Base-by-base conservation (phyloP, 179 eudicot genomes). In the Gypsophila paniculata region DNA sequence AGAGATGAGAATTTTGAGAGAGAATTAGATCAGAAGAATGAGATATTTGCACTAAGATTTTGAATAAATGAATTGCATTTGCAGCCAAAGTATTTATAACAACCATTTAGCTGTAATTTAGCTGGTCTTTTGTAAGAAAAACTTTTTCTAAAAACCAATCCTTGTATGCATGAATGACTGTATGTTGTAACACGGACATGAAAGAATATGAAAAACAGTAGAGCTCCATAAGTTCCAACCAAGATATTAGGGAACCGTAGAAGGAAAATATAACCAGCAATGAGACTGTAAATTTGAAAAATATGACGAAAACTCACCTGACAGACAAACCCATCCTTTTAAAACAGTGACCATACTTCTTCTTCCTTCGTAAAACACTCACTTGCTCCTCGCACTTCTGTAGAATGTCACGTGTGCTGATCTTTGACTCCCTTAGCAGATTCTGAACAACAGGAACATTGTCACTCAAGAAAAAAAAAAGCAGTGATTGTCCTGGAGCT, bases 301-400 rank as follows among this genome's bases (percentile, higher is more conserved):
- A 58, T 71, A 57, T 32, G 26, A 21, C 63, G 61, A 51, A 42
- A 76, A 82, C 79, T 18, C 23, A 90, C 98, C 99, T 87, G 74
- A 69, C 77, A 46, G 91, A 86, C 71, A 92, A 65, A 77, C 60
- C 79, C 61, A 92, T 79, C 79, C 78, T 87, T 80, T 82, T 92
- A 79, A 95, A 93, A 62, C 79, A 74, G 61, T 72, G 76, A 12
- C 91, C 91, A 79, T 78, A 73, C 55, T 85, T 88, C 79, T 95
- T 95, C 81, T 87, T 88, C 87, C 81, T 92, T 69, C 82, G 82
- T 53, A 82, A 74, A 15, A 64, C 44, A 70, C 69, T 80, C 32
- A 94, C 81, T 61, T 79, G 84, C 7, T 85, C 91, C 79, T 90
- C 81, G 75, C 95, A 90, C 71, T 86, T 90, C 65, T 79, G 86